Evolutionary conservation across 148 eudicot species (phyloP).

Genomic region (Nepenthes mirabilis): DNA sequence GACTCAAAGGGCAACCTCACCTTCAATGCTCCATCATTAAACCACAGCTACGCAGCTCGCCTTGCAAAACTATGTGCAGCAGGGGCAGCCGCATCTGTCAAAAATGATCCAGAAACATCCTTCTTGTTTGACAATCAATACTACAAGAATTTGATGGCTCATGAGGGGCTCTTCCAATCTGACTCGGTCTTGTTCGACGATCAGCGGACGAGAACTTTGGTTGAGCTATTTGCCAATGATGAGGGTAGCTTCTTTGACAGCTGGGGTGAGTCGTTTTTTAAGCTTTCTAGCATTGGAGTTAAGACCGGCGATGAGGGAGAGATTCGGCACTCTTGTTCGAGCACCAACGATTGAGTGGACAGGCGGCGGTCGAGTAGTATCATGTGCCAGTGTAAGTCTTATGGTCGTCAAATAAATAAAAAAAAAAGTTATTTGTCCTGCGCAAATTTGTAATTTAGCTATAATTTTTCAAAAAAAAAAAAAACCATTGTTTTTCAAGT

Average conservation of each 20-base stretch:
- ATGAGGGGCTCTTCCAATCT: conserved; percentile 50
- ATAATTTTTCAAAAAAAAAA: no score
- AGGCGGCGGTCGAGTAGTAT: no score
- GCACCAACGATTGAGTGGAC: no score
- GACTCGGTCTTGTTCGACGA: conserved; percentile 41
- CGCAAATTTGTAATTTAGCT: no score
- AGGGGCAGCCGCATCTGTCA: conserved; percentile 15
- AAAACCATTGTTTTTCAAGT: no score
- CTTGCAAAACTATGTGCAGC: conserved; percentile 33
- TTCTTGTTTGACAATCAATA: conserved; percentile 45
- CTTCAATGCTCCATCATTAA: conserved; percentile 36
- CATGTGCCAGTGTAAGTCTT: no score
- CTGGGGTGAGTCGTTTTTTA: conserved; percentile 46
- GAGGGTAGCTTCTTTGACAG: conserved; percentile 23
- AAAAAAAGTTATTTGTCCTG: no score
- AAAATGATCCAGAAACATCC: conserved; percentile 45
- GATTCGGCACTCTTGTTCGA: conserved; percentile 41
- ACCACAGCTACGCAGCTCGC: conserved; percentile 31
- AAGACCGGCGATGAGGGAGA: conserved; percentile 42
- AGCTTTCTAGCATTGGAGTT: conserved; percentile 33
- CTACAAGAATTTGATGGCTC: conserved; percentile 33
- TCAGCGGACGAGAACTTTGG: conserved; percentile 27
- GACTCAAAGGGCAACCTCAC: conserved; percentile 39
- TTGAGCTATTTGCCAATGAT: conserved; percentile 32
- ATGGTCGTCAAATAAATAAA: no score